Evolutionary conservation across 257 asterid species (phyloP).

Genomic region (Apocynum venetum): DNA sequence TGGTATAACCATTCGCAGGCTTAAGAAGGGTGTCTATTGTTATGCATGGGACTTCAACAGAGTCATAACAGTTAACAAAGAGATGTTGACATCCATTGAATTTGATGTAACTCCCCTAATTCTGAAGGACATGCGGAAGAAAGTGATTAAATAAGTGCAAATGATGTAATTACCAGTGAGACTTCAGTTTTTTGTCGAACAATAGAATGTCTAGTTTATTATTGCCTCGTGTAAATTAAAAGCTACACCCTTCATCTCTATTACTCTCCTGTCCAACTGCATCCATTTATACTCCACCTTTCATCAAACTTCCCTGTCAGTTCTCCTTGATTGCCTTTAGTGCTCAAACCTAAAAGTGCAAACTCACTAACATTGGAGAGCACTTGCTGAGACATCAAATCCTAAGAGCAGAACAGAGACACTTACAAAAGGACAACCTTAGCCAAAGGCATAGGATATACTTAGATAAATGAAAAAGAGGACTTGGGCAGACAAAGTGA

Average conservation of each 20-base stretch:
- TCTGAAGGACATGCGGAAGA: neutral
- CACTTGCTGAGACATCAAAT: neutral
- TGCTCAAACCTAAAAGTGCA: neutral
- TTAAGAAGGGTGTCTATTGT: neutral
- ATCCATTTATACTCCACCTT: neutral
- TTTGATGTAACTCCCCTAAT: neutral
- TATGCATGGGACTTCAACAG: neutral
- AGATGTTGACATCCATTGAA: neutral
- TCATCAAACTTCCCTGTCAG: neutral
- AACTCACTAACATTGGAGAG: neutral
- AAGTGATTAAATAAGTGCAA: neutral
- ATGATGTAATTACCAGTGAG: neutral
- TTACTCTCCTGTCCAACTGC: neutral
- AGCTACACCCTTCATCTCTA: neutral
- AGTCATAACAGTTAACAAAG: neutral
- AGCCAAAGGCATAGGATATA: neutral
- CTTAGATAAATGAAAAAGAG: neutral
- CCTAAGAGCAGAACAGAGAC: neutral
- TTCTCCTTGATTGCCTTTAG: neutral
- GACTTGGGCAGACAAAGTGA: neutral
- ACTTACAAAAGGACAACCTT: neutral
- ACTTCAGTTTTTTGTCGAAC: neutral
- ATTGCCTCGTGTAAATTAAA: conserved; percentile 1
- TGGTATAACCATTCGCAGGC: neutral
- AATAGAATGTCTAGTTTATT: neutral